These are phyloP conservation scores for Piromyces finnis DNA, from an alignment of 192 early-diverging fungal species.

Conservation along the genomic window DNA sequence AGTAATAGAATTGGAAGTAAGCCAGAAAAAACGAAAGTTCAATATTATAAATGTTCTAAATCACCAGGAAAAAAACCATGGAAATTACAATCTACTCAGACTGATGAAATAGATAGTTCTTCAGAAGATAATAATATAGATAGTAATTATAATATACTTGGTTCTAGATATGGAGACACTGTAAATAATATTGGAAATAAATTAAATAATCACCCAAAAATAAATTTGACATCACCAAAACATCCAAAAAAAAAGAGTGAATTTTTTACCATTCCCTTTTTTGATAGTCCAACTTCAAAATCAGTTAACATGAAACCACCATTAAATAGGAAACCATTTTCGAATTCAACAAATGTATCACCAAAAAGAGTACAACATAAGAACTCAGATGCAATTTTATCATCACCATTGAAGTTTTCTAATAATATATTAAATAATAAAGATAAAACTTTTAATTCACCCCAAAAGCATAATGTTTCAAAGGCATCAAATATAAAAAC, in stretches of 20 bases:
- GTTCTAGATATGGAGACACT: no score
- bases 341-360: background rate
- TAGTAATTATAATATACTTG: no score
- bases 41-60: background rate
- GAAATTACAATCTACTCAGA: background rate
- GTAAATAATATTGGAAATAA: background rate
- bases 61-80: background rate
- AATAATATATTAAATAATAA: no score
- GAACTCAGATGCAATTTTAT: no score
- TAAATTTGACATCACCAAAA: background rate
- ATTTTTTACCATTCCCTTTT: background rate
- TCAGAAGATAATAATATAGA: background rate
- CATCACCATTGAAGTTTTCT: no score
- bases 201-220: background rate
- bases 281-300: background rate
- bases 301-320: background rate
- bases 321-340: background rate
- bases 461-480: no score
- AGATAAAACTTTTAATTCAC: no score
- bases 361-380: no score
- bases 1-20: background rate
- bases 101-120: background rate
- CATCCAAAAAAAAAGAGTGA: background rate
- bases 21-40: background rate
- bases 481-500: no score